These are phyloP conservation scores for Cubamyces sp. DNA, from an alignment of 768 basidiomycete species.

Conservation along the genomic window DNA sequence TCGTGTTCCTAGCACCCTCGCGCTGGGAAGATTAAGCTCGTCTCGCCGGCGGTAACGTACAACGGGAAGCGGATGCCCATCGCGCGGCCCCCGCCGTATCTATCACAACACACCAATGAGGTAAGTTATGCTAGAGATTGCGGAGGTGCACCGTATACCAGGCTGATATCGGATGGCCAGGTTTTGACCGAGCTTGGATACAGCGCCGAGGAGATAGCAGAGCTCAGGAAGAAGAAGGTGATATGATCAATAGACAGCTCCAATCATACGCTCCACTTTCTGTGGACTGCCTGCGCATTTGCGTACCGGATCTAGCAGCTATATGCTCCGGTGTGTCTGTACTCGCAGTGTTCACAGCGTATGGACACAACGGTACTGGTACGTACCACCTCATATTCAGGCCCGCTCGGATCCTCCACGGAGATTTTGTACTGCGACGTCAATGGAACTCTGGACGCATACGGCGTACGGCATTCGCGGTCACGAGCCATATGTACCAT, in stretches of 20 bases:
- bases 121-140: slow-evolving; percentile 36
- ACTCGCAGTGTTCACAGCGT: background rate
- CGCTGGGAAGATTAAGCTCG: slow-evolving; percentile 67
- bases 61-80: slow-evolving; percentile 80
- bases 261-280: background rate
- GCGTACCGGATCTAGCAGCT: background rate
- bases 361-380: no score
- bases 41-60: slow-evolving; percentile 81
- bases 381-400: no score
- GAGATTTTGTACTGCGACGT: no score
- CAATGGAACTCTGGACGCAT: no score
- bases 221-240: slow-evolving; percentile 32
- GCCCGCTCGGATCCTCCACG: no score
- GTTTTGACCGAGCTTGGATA: slow-evolving; percentile 40
- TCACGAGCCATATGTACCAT: no score
- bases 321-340: background rate
- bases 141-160: background rate
- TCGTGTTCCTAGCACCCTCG: slow-evolving; percentile 37
- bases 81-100: slow-evolving; percentile 79
- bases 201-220: slow-evolving; percentile 30
- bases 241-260: slow-evolving; percentile 27
- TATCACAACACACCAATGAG: slow-evolving; percentile 84
- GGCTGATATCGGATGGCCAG: slow-evolving; percentile 5
- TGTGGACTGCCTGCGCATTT: background rate
- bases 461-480: no score